Percentiles rank a stretch among this genome's conserved stretches.
These are phyloP conservation scores for Fusarium multiceps DNA, from an alignment of 2,329 filamentous ascomycete genomes.

Conservation along the genomic window DNA sequence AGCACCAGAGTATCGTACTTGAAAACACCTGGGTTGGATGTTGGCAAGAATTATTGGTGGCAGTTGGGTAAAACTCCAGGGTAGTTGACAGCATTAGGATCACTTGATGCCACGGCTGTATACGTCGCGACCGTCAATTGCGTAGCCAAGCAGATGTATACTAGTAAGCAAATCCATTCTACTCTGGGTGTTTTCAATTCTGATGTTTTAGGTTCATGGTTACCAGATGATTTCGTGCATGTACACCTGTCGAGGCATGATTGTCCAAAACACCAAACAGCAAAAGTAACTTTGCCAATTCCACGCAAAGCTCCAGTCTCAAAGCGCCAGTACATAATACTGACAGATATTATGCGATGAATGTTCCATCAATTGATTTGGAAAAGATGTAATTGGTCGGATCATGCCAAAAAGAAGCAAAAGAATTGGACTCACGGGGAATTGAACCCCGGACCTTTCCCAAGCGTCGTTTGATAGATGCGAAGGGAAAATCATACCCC, in stretches of 20 bases:
- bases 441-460: constrained; percentile 35
- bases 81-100: background rate
- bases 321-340: too few relatives aligned
- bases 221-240: too few relatives aligned
- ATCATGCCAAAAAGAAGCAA: background rate
- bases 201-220: too few relatives aligned
- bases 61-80: too few relatives aligned
- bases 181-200: rapidly evolving
- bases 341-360: rapidly evolving
- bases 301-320: rapidly evolving
- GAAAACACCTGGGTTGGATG: too few relatives aligned
- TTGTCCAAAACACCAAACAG: rapidly evolving
- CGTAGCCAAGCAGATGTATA: rapidly evolving
- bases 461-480: constrained; percentile 9
- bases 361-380: background rate
- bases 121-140: background rate
- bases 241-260: too few relatives aligned
- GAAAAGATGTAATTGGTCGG: rapidly evolving
- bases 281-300: background rate
- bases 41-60: too few relatives aligned
- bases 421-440: constrained; percentile 31
- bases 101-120: background rate
- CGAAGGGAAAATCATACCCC: constrained; percentile 35
- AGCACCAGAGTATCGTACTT: too few relatives aligned
- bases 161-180: rapidly evolving